These are phyloP conservation scores for Aphanomyces invadans DNA, from an alignment of 352 stramenopile species.

Conservation along the genomic window DNA sequence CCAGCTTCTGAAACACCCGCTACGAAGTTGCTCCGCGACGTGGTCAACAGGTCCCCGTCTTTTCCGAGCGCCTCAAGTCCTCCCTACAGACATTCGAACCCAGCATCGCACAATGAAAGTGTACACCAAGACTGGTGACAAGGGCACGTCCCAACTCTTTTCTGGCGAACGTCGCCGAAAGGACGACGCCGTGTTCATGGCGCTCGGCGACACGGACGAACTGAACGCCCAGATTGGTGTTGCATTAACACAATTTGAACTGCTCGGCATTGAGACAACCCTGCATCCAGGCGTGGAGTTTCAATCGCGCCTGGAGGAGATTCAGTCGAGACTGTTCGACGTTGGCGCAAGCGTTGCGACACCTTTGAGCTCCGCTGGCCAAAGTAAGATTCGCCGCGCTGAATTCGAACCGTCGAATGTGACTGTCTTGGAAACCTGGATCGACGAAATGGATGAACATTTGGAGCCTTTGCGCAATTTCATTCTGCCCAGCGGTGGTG, in stretches of 20 bases:
- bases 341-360: constrained; percentile 85
- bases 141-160: constrained; percentile 87
- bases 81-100: neutral
- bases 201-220: constrained; percentile 87
- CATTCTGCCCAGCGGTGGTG: constrained; percentile 72
- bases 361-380: constrained; percentile 49
- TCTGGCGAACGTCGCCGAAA: constrained; percentile 84
- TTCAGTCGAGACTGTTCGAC: constrained; percentile 88
- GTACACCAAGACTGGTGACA: constrained; percentile 90
- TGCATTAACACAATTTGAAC: constrained; percentile 41
- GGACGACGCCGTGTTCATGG: constrained; percentile 81
- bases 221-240: constrained; percentile 77
- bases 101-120: constrained; percentile 58
- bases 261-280: neutral
- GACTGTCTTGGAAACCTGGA: constrained; percentile 62
- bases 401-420: constrained; percentile 62
- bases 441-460: constrained; percentile 82
- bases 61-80: neutral
- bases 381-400: constrained; percentile 52
- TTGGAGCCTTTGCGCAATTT: constrained; percentile 81
- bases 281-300: constrained; percentile 1
- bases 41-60: neutral
- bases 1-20: neutral
- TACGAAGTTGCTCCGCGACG: too few species aligned
- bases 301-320: constrained; percentile 52